Conservation (phyloP, 768 basidiomycete species). For the Podaxis sp. region DNA sequence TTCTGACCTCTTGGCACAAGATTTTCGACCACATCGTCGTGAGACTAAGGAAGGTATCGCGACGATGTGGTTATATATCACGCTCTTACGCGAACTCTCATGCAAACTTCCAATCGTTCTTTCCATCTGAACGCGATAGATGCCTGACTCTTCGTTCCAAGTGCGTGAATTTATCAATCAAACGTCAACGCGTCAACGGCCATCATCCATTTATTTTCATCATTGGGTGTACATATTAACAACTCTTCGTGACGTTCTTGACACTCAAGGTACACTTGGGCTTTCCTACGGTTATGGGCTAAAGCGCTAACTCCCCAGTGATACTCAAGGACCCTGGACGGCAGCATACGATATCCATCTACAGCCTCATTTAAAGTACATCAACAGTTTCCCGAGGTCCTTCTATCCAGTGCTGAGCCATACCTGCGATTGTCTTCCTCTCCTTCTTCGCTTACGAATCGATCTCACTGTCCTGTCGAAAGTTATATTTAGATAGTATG, state of each 20-base stretch:
- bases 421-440: not conserved
- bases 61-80: not conserved
- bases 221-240: not conserved
- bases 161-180: not conserved
- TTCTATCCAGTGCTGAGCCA: not conserved
- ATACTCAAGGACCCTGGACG: not conserved
- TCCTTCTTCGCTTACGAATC: not conserved
- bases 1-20: not conserved
- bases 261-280: constrained; percentile 2
- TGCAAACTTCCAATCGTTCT: not conserved
- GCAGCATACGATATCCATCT: not conserved
- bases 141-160: not conserved
- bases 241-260: not conserved
- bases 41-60: not conserved
- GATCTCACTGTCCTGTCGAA: not conserved
- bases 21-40: not conserved
- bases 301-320: not conserved
- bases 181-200: not conserved
- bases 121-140: not conserved
- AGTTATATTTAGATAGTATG: not conserved
- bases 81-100: not conserved
- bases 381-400: not conserved
- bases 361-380: not conserved
- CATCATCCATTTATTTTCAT: not conserved
- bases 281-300: not conserved